Base-by-base conservation (phyloP, 139 green algal species). In the Pleodorina starrii region DNA sequence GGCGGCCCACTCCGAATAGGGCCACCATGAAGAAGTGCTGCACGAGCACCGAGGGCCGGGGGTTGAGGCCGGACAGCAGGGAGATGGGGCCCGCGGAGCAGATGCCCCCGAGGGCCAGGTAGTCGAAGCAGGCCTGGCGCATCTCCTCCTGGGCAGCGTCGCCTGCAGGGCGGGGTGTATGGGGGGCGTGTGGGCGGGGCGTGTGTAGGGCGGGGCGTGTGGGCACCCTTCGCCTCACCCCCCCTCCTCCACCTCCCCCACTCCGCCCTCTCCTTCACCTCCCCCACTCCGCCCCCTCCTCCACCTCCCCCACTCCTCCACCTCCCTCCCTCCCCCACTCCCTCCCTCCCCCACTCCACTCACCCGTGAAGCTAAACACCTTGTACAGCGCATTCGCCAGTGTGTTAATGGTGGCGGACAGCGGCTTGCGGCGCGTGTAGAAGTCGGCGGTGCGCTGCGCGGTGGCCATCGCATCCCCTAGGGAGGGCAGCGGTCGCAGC, bases 361-460 rank as follows among this genome's bases (percentile, higher is more conserved):
- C 79, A 92, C 89, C 90, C n/a, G 90, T 92, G 79, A 89, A 95
- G 89, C 95, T 98, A 85, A 99, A 99, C 17, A 99, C 97, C 89
- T 96, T 96, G 95, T 99, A 99, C 63, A 99, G 92, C 16, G 98
- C 98, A 81, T 99, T 98, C 23, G 98, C 98, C 32, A 99, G 94
- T 14, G 98, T 99, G 97, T 99, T 99, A 93, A 99, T 99, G 76
- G 98, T 99, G n/a, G 97, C 96, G 27, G 91, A 95, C 84, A 99
- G 77, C 14, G 98, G 98, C 93, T 98, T 99, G 48, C 96, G 93
- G 50, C 84, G 75, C 11, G 95, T 95, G 91, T 98, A 98, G 86
- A 99, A 99, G 74, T 96, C 93, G 14, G 95, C 91, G 19, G 96
- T 97, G 79, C 94, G 86, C 43, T 91, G 35, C 10, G 93, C 90